Percentiles rank a stretch among this genome's conserved stretches.
Evolutionary conservation across 345 rosid genomes (phyloP).

Genomic region (Pseudoturritis turrita): DNA sequence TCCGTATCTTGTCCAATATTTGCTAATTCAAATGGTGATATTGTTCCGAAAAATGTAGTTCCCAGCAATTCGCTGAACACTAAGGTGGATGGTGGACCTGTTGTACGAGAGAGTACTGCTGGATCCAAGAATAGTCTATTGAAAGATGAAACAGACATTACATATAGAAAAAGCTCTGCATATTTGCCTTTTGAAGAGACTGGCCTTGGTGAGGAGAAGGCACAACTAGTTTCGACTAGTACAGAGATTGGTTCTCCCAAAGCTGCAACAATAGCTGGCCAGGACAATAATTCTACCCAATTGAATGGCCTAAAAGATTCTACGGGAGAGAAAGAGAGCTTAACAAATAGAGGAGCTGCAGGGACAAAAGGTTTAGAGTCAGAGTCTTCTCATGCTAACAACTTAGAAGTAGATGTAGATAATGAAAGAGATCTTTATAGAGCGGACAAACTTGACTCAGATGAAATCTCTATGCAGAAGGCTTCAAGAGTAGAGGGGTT

Average conservation of each 20-base stretch:
- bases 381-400: constrained; percentile 64
- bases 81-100: constrained; percentile 46
- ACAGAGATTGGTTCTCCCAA: constrained; percentile 35
- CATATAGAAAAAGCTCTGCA: constrained; percentile 31
- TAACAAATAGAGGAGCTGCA: constrained; percentile 36
- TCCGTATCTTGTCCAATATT: constrained; percentile 43
- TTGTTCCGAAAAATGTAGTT: constrained; percentile 39
- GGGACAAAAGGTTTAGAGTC: constrained; percentile 51
- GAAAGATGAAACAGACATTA: constrained; percentile 38
- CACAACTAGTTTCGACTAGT: constrained; percentile 38
- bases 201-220: constrained; percentile 39
- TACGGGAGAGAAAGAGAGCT: constrained; percentile 35
- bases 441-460: constrained; percentile 38
- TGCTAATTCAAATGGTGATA: constrained; percentile 56
- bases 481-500: constrained; percentile 42
- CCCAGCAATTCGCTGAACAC: constrained; percentile 39
- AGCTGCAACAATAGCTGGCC: constrained; percentile 36
- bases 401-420: constrained; percentile 46
- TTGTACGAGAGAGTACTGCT: constrained; percentile 33
- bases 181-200: constrained; percentile 41
- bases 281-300: constrained; percentile 34
- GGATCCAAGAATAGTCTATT: constrained; percentile 35
- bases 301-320: constrained; percentile 42
- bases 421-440: constrained; percentile 42
- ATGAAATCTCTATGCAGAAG: constrained; percentile 34